Conservation (phyloP, 352 stramenopile genomes). For the Phytophthora sp. region DNA sequence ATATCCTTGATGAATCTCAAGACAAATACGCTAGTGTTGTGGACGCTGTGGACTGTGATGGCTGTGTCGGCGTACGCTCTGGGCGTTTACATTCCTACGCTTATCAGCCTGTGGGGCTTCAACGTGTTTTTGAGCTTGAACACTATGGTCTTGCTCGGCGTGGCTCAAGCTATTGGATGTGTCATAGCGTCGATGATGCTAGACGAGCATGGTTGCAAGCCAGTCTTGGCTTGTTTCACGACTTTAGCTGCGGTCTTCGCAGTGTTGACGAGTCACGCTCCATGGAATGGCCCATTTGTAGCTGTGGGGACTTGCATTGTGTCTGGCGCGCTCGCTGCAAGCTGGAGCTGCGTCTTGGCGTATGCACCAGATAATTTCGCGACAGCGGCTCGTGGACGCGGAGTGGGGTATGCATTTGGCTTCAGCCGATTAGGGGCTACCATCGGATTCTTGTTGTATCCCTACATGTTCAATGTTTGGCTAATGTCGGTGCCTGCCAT, state of each 20-base stretch:
- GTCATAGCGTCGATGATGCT: conserved; percentile 14
- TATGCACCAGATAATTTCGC: conserved; percentile 17
- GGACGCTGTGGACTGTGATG: conserved; percentile 33
- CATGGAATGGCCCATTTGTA: conserved; percentile 17
- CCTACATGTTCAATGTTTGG: conserved; percentile 35
- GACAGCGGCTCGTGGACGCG: conserved; percentile 11
- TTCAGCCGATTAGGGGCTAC: conserved; percentile 18
- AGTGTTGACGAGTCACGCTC: conserved; percentile 8
- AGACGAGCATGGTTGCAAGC: conserved; percentile 9
- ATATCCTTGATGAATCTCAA: background rate
- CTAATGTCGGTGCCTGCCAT: conserved; percentile 20
- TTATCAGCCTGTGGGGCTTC: conserved; percentile 35
- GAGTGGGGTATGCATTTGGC: conserved; percentile 24
- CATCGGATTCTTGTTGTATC: conserved; percentile 21
- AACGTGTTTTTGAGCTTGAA: conserved; percentile 27
- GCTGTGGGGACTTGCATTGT: conserved; percentile 10
- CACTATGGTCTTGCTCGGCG: conserved; percentile 11
- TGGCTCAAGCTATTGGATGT: conserved; percentile 20
- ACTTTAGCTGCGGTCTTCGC: background rate
- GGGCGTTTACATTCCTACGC: conserved; percentile 27
- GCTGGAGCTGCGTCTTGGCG: conserved; percentile 27
- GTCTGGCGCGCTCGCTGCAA: conserved; percentile 13
- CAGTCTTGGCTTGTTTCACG: conserved; percentile 7
- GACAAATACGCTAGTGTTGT: conserved; percentile 25
- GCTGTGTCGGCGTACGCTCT: conserved; percentile 36